Evolutionary conservation across 805 yeast species (phyloP).

Genomic region (Yamadazyma paraphyllophila): DNA sequence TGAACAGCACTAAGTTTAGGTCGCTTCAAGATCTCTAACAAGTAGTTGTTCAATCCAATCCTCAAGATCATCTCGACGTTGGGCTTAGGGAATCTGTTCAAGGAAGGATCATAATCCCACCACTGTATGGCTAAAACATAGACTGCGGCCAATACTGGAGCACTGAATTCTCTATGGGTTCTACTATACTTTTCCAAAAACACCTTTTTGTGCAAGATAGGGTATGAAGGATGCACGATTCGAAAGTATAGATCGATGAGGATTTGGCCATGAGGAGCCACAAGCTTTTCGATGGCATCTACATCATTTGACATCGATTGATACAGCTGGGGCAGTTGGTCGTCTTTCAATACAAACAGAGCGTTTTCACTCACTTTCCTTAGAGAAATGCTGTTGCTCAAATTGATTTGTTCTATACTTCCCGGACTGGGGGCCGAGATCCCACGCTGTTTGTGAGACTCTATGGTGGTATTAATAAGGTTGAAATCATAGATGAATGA

Average conservation of each 20-base stretch:
- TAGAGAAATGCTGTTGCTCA: constrained; percentile 62
- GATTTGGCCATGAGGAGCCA: constrained; percentile 90
- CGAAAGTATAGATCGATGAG: constrained; percentile 78
- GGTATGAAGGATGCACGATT: constrained; percentile 87
- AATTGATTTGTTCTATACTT: constrained; percentile 76
- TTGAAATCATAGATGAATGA: constrained; percentile 72
- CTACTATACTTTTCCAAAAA: constrained; percentile 87
- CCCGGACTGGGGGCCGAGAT: constrained; percentile 36
- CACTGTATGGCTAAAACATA: constrained; percentile 86
- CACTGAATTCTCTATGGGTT: constrained; percentile 88
- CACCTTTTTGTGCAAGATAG: constrained; percentile 86
- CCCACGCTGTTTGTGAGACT: constrained; percentile 20
- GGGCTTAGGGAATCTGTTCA: constrained; percentile 77
- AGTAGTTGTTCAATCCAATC: constrained; percentile 62
- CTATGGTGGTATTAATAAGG: constrained; percentile 60
- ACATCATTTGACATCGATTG: constrained; percentile 71
- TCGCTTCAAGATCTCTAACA: constrained; percentile 73
- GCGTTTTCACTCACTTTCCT: constrained; percentile 76
- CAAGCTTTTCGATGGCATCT: constrained; percentile 78
- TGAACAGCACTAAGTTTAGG: constrained; percentile 92
- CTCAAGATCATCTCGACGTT: constrained; percentile 51
- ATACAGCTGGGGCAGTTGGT: constrained; percentile 68
- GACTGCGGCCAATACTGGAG: constrained; percentile 88
- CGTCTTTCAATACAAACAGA: constrained; percentile 78
- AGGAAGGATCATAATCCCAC: constrained; percentile 87